phyloP scores from a whole-genome alignment of 345 rosid genomes.

The Sisymbrium irio region DNA sequence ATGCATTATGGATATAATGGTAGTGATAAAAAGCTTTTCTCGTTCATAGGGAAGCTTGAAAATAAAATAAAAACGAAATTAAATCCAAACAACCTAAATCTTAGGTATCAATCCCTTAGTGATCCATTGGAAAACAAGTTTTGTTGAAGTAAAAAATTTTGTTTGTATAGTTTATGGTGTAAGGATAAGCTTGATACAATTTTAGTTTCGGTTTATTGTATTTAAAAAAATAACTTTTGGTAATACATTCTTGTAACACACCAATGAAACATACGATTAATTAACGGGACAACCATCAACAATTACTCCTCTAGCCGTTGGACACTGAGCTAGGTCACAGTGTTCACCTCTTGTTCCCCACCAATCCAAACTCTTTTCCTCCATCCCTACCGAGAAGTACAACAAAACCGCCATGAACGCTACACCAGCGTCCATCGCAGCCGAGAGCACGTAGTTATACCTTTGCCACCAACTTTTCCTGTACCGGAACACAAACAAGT shows the following conservation, averaged over 20 bases:
- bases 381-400: slow-evolving; percentile 64
- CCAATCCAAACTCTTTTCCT: slow-evolving; percentile 53
- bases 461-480: slow-evolving; percentile 86
- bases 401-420: slow-evolving; percentile 80
- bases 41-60: background rate
- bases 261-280: slow-evolving; percentile 16
- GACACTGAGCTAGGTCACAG: slow-evolving; percentile 74
- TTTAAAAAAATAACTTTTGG: background rate
- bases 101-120: too few species aligned
- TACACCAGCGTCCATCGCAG: slow-evolving; percentile 82
- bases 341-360: slow-evolving; percentile 85
- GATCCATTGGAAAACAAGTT: background rate
- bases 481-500: slow-evolving; percentile 73
- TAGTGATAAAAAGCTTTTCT: background rate
- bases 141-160: background rate
- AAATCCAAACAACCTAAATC: too few species aligned
- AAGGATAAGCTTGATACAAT: too few species aligned
- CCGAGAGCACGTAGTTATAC: slow-evolving; percentile 81
- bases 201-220: too few species aligned
- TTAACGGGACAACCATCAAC: slow-evolving; percentile 62
- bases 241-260: background rate
- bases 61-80: too few species aligned
- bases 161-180: too few species aligned
- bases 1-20: slow-evolving; percentile 6
- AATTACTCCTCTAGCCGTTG: slow-evolving; percentile 64